Percentiles rank a stretch among this genome's conserved stretches.
These are phyloP conservation scores for Eimeria praecox DNA, from an alignment of 169 alveolate species.

Conservation along the genomic window DNA sequence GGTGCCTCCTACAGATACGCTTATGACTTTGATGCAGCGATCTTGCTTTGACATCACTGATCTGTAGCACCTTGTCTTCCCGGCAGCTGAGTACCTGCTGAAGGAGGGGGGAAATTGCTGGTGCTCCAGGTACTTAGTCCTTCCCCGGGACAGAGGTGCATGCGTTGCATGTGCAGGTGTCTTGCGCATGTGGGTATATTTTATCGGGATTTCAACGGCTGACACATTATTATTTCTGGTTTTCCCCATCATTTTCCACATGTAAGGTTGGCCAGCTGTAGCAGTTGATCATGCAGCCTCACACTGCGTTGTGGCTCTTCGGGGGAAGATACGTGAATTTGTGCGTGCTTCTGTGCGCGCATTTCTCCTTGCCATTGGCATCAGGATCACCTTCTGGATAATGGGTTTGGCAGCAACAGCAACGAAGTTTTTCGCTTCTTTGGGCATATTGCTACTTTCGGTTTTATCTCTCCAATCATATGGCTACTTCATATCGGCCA, in stretches of 20 bases:
- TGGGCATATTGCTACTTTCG: slow-evolving; percentile 62
- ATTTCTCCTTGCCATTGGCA: neutral
- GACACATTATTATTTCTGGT: slow-evolving; percentile 45
- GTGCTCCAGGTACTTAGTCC: neutral
- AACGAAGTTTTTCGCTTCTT: slow-evolving; percentile 66
- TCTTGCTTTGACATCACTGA: neutral
- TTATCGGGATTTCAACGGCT: slow-evolving; percentile 56
- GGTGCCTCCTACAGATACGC: neutral
- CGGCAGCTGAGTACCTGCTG: neutral
- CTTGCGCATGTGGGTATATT: slow-evolving; percentile 72
- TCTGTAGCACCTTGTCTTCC: neutral
- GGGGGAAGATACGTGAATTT: neutral
- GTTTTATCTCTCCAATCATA: slow-evolving; percentile 56
- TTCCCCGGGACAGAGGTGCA: neutral
- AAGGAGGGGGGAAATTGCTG: neutral
- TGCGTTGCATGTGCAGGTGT: slow-evolving; percentile 56
- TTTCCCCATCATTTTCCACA: slow-evolving; percentile 67
- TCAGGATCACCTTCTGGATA: slow-evolving; percentile 71
- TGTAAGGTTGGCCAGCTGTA: slow-evolving; percentile 20
- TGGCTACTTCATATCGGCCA: slow-evolving; percentile 64
- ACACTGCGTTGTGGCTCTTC: neutral
- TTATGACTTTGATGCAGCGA: neutral
- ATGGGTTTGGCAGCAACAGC: slow-evolving; percentile 65
- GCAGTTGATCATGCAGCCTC: neutral
- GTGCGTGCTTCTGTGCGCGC: neutral